phyloP scores from a whole-genome alignment of 306 rosid genomes.

The Rosa lucieae region DNA sequence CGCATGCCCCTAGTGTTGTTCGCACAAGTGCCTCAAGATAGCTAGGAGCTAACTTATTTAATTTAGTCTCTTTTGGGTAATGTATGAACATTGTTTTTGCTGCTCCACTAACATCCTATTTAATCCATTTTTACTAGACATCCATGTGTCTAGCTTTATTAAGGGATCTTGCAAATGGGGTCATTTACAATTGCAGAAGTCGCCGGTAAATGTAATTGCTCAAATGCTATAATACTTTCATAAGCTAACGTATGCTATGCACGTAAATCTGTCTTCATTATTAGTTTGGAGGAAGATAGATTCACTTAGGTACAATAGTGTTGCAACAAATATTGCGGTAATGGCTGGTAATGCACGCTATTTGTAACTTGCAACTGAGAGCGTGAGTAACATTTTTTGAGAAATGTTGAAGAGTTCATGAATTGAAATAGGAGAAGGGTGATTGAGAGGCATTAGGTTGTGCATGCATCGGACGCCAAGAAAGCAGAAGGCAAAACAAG shows the following conservation, averaged over 20 bases:
- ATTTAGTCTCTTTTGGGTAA: constrained; percentile 2
- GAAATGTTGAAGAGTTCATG: not conserved
- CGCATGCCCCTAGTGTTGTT: constrained; percentile 14
- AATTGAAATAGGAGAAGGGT: not conserved
- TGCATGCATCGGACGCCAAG: constrained; percentile 23
- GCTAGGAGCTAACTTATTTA: not conserved
- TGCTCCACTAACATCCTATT: constrained; percentile 7
- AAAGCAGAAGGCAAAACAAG: not conserved
- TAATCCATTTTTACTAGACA: not conserved
- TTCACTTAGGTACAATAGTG: not conserved
- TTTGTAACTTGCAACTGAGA: not conserved
- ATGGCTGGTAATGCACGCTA: not conserved
- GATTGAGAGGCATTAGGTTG: constrained; percentile 13
- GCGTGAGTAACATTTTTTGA: not conserved
- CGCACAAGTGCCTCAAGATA: constrained; percentile 14
- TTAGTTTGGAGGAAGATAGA: not conserved
- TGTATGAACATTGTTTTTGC: not conserved
- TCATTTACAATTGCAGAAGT: not conserved
- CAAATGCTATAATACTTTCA: not conserved
- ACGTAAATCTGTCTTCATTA: no score
- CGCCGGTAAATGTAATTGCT: not conserved
- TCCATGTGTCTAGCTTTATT: not conserved
- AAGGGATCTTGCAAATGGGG: not conserved
- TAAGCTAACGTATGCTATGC: not conserved
- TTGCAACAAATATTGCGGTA: not conserved